Base-by-base conservation (phyloP, 2,329 filamentous ascomycete genomes). In the Venturia oleaginea region DNA sequence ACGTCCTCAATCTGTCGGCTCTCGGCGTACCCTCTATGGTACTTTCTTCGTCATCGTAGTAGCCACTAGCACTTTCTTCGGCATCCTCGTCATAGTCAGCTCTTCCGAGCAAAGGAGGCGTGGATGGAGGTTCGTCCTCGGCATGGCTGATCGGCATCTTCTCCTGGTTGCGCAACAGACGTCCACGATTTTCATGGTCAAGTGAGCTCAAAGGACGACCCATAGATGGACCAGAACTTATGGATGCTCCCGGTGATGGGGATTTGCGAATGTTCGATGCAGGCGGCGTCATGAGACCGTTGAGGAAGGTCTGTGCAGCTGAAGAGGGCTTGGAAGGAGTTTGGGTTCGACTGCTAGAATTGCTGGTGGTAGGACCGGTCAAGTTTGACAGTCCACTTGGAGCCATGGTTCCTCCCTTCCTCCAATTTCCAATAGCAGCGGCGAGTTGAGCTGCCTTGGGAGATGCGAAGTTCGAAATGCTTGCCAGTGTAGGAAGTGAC, bases 401-500 rank as follows among this genome's bases (percentile, higher is more conserved):
- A 27, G 74, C 75, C 65, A 74, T 76, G 38, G 22, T 40, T 11
- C 78, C 76, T 30, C 83, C 84, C 73, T 89, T 93, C 62, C 92
- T 87, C 93, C 93, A 97, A 75, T 88, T 96, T 59, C 91, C 92
- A 85, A 92, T 96, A n/a, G 92, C 93, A n/a, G 92, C 91, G n/a
- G 91, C 91, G 30, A 96, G 89, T 72, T 96, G 88, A 6, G 90
- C 91, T 19, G 96, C 88, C 38, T 91, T 87, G 4, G 92, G 93
- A 2, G 91, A 89, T 13, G 90, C 88, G 67, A 92, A 86, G 68
- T 85, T 86, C 59, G 92, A 86, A 38, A 90, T 84, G 59, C 88
- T 88, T 0, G 91, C 88, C 51, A 96, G 84, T 48, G 89, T 90
- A 4, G 90, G 89, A 69, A 94, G 80, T 63, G 81, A 84, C 66